Percentiles rank a stretch among this genome's conserved stretches.
Evolutionary conservation across 345 rosid species (phyloP).

Genomic region (Jatropha curcas): DNA sequence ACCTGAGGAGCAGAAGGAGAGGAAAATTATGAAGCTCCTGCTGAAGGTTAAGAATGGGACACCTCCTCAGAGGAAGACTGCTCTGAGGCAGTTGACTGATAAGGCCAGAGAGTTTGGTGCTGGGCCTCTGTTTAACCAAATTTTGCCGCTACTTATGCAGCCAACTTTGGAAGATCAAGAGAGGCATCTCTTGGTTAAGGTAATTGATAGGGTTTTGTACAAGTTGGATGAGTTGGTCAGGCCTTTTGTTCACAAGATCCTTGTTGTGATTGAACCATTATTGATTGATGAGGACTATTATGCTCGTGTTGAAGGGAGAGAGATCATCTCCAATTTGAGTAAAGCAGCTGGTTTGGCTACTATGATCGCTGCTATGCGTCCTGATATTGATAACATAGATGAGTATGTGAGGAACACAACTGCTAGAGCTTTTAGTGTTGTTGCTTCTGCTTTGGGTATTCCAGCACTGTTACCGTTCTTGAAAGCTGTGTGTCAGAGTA

Average conservation of each 20-base stretch:
- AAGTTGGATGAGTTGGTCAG: constrained; percentile 96
- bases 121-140: constrained; percentile 85
- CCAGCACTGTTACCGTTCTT: constrained; percentile 91
- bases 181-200: constrained; percentile 98
- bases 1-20: constrained; percentile 94
- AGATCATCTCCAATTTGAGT: constrained; percentile 94
- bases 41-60: constrained; percentile 98
- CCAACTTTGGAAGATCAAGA: constrained; percentile 98
- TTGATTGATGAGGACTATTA: constrained; percentile 98
- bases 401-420: constrained; percentile 99
- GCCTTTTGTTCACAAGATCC: constrained; percentile 96
- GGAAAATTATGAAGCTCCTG: constrained; percentile 94
- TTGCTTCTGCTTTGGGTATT: constrained; percentile 96
- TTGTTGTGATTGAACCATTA: constrained; percentile 97
- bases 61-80: constrained; percentile 97
- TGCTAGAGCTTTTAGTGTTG: constrained; percentile 99
- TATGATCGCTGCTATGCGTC: constrained; percentile 99
- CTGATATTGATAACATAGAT: constrained; percentile 96
- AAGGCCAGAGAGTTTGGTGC: constrained; percentile 99
- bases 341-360: constrained; percentile 99
- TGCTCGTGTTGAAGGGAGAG: constrained; percentile 99
- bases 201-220: constrained; percentile 89
- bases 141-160: constrained; percentile 95
- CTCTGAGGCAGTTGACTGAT: constrained; percentile 92
- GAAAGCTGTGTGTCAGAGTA: constrained; percentile 99